Conservation (phyloP, 371 early-diverging fungal genomes). For the Zychaea mexicana region DNA sequence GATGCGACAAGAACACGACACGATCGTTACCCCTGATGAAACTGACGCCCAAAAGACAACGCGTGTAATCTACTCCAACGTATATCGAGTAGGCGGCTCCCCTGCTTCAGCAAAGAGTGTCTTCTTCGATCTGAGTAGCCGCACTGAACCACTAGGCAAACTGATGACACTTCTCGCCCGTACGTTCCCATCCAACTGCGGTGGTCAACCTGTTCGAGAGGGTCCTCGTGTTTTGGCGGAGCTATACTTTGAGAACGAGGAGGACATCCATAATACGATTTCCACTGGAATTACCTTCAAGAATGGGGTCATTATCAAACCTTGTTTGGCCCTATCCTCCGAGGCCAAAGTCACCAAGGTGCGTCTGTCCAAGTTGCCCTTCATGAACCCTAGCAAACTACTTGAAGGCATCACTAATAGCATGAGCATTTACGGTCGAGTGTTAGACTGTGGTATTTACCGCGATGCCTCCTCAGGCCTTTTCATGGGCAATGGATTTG, state of each 20-base stretch:
- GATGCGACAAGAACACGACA: background rate
- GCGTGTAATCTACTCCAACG: background rate
- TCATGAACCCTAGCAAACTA: background rate
- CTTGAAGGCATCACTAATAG: background rate
- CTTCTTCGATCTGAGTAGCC: constrained; percentile 8
- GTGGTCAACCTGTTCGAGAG: background rate
- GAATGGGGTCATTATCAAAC: background rate
- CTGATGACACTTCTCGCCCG: background rate
- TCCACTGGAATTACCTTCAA: background rate
- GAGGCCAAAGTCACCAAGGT: background rate
- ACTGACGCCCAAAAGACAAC: background rate
- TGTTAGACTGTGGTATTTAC: background rate
- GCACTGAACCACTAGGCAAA: background rate
- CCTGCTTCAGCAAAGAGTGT: background rate
- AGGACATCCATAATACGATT: background rate
- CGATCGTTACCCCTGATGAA: background rate
- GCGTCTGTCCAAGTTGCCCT: background rate
- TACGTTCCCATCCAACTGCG: background rate
- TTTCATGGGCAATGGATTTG: background rate
- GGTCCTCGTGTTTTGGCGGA: background rate
- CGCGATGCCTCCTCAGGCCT: background rate
- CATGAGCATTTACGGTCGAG: background rate
- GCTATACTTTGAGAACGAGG: background rate
- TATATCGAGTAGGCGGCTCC: background rate
- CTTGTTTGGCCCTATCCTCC: background rate